Percentiles rank a stretch among this genome's conserved stretches.
phyloP scores from a whole-genome alignment of 148 eudicot genomes.

The Arctostaphylos glauca region DNA sequence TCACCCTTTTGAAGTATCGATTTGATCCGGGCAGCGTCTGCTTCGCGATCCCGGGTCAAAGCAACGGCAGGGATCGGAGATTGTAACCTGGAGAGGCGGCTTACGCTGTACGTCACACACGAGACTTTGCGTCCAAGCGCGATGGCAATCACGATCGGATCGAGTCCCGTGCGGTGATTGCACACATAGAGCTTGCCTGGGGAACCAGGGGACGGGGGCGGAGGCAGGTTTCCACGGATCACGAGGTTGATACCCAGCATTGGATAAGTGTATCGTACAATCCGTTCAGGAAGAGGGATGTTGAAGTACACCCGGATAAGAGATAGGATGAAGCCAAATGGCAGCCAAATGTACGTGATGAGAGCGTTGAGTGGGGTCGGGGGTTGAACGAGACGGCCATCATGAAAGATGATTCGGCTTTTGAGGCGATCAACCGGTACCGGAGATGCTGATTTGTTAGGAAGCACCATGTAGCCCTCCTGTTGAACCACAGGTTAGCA shows the following conservation, averaged over 20 bases:
- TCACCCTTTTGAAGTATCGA: conserved; percentile 80
- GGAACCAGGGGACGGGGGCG: conserved; percentile 62
- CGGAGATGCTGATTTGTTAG: conserved; percentile 56
- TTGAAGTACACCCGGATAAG: conserved; percentile 82
- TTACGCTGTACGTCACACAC: conserved; percentile 85
- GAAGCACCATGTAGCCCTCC: conserved; percentile 96
- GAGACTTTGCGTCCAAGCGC: conserved; percentile 81
- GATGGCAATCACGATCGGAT: conserved; percentile 84
- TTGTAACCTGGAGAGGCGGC: conserved; percentile 62
- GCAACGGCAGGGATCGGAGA: conserved; percentile 97
- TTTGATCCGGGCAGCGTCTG: conserved; percentile 73
- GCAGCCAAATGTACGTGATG: conserved; percentile 78
- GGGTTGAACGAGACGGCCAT: conserved; percentile 84
- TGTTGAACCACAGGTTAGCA: conserved; percentile 21
- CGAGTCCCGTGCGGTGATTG: conserved; percentile 92
- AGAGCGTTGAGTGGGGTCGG: conserved; percentile 84
- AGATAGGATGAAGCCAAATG: conserved; percentile 80
- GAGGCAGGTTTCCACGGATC: conserved; percentile 69
- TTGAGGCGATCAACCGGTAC: conserved; percentile 62
- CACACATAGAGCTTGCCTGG: conserved; percentile 92
- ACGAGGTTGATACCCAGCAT: conserved; percentile 85
- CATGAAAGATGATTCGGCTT: conserved; percentile 81
- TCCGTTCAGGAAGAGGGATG: conserved; percentile 86
- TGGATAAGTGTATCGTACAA: conserved; percentile 66
- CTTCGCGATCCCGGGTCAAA: conserved; percentile 78